Evolutionary conservation across 2,329 filamentous ascomycete genomes (phyloP), one percentile per base, ranked within the genome.

Genomic region (Trichoderma sp.): DNA sequence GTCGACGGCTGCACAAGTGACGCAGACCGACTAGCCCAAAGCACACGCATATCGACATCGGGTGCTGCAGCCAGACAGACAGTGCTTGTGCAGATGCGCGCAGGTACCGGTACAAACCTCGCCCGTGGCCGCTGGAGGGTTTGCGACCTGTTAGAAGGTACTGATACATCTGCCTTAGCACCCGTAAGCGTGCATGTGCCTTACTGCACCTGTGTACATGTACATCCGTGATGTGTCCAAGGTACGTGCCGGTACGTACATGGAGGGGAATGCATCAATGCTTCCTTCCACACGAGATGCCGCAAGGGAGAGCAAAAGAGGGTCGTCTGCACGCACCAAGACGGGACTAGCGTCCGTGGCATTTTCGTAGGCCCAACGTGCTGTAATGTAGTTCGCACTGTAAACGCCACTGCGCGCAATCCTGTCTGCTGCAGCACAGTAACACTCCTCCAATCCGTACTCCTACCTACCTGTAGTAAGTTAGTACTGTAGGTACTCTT

Each of bases 31-130:
- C 52, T 29, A 52, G 45, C 29, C 42, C 42, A n/a, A 63, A 63
- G 45, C 59, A 63, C 59, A 45, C 59, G 59, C 59, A 63, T 63
- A 63, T 63, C 45, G 45, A 63, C 32, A 63, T 63, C 59, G 59
- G 58, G 35, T 22, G 34, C 59, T 63, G 45, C 59, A 63, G 59
- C 29, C n/a, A 45, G 42, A 17, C 39, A 25, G 35, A 35, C 8
- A 12, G 34, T 52, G 8, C 22, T 52, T 52, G 42, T 17, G 42
- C 58, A 50, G 39, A 12, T 22, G 39, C 27, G 7, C 13, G n/a
- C 4, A 13, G 13, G 27, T 60, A 60, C 57, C 2, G 25, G 27
- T 32, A n/a, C 27, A 48, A n/a, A n/a, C 19, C 9, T 22, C 4
- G 19, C 42, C 2, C n/a, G 19, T 19, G 5, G 42, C 0, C 42